These are phyloP conservation scores for Trichoderma harzianum DNA, from an alignment of 2,329 filamentous ascomycete genomes.

Conservation along the genomic window DNA sequence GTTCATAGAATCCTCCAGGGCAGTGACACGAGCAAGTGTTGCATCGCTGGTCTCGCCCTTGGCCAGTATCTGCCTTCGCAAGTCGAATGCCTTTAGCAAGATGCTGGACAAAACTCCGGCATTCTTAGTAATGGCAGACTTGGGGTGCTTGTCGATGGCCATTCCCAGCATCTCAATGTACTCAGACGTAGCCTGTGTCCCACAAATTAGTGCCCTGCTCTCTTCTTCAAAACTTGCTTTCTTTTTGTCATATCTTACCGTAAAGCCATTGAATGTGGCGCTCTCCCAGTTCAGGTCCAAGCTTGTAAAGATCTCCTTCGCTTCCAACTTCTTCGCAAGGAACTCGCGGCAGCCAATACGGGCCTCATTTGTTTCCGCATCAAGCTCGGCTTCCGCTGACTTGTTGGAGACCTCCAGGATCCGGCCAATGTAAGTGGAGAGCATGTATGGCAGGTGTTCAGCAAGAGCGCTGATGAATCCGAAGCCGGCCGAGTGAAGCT, in stretches of 20 bases:
- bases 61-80: slow-evolving; percentile 55
- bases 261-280: slow-evolving; percentile 59
- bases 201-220: slow-evolving; percentile 23
- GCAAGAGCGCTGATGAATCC: slow-evolving; percentile 75
- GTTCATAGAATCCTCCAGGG: slow-evolving; percentile 64
- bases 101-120: slow-evolving; percentile 64
- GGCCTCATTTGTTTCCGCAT: slow-evolving; percentile 60
- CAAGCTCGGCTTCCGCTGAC: slow-evolving; percentile 62
- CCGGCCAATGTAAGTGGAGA: slow-evolving; percentile 71
- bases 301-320: slow-evolving; percentile 71
- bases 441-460: slow-evolving; percentile 84
- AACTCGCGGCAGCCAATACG: slow-evolving; percentile 68
- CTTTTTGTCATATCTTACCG: slow-evolving; percentile 45
- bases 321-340: slow-evolving; percentile 72
- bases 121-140: slow-evolving; percentile 74
- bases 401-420: slow-evolving; percentile 69
- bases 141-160: slow-evolving; percentile 73
- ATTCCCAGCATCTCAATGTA: slow-evolving; percentile 66
- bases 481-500: slow-evolving; percentile 79
- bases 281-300: slow-evolving; percentile 69
- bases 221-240: neutral
- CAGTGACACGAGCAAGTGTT: slow-evolving; percentile 46
- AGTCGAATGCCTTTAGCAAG: slow-evolving; percentile 58
- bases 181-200: slow-evolving; percentile 59
- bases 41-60: slow-evolving; percentile 46